A percentile compares a stretch with the other conserved stretches of the same genome.
Conservation (phyloP, 495 filamentous ascomycete species). For the Tetracladium marchalianum region DNA sequence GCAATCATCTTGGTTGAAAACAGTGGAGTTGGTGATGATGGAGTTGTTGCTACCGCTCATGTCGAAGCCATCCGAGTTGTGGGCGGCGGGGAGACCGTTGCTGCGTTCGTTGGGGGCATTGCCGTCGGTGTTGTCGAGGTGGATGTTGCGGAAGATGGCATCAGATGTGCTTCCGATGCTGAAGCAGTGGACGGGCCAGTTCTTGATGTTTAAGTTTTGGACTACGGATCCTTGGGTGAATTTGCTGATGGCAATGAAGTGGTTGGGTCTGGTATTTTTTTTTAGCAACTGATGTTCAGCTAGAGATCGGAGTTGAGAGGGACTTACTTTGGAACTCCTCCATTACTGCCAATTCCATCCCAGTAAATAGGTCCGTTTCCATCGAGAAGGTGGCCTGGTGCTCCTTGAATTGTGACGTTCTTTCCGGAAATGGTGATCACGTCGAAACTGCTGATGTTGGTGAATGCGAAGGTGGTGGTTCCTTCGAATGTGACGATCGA, state of each 20-base stretch:
- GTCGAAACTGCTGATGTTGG: conserved; percentile 24
- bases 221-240: conserved; percentile 25
- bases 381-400: conserved; percentile 30
- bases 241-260: conserved; percentile 36
- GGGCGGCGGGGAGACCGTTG: conserved; percentile 26
- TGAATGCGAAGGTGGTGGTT: conserved; percentile 30
- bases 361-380: conserved; percentile 37
- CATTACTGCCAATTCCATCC: conserved; percentile 39
- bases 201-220: conserved; percentile 30
- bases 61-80: conserved; percentile 36
- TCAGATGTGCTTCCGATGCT: conserved; percentile 21
- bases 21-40: conserved; percentile 20
- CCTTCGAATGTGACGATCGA: conserved; percentile 34
- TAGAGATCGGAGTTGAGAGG: neutral
- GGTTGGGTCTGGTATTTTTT: conserved; percentile 25
- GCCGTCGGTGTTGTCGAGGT: conserved; percentile 33
- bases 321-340: conserved; percentile 28
- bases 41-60: conserved; percentile 25
- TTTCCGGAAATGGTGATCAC: conserved; percentile 32
- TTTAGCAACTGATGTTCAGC: neutral
- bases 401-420: conserved; percentile 29
- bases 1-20: conserved; percentile 38
- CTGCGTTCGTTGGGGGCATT: conserved; percentile 29
- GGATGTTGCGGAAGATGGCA: conserved; percentile 24
- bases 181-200: conserved; percentile 34